These are phyloP conservation scores for Plasmodium gonderi DNA, from an alignment of 169 alveolate species.

Conservation along the genomic window DNA sequence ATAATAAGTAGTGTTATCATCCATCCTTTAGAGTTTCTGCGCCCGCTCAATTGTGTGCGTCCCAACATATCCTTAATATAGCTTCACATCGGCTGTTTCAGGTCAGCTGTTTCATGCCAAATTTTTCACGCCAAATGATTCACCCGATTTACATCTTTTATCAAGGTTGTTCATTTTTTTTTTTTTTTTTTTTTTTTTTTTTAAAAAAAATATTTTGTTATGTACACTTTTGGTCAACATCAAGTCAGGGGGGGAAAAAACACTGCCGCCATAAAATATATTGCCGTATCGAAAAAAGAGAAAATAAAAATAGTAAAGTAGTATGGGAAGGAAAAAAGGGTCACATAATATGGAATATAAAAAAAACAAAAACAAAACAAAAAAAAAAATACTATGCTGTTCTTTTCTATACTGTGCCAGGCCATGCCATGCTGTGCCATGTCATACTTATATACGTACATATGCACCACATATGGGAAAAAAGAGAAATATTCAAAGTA, in stretches of 20 bases:
- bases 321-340: not conserved
- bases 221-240: not conserved
- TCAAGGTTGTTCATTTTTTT: not conserved
- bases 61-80: not conserved
- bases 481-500: not conserved
- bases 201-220: not conserved
- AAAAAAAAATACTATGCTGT: no score
- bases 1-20: not conserved
- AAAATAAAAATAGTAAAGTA: not conserved
- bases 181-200: not conserved
- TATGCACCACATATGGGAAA: no score
- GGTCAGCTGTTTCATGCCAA: no score
- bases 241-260: not conserved
- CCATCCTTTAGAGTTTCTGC: not conserved
- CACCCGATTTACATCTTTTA: not conserved
- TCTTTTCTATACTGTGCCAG: no score
- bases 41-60: not conserved
- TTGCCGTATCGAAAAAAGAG: not conserved
- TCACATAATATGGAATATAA: not conserved
- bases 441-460: no score
- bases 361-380: no score
- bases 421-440: no score
- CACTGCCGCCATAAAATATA: not conserved
- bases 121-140: not conserved
- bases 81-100: no score